Conservation (phyloP, 1,284 basidiomycete species). For the Fomitopsis schrenkii region DNA sequence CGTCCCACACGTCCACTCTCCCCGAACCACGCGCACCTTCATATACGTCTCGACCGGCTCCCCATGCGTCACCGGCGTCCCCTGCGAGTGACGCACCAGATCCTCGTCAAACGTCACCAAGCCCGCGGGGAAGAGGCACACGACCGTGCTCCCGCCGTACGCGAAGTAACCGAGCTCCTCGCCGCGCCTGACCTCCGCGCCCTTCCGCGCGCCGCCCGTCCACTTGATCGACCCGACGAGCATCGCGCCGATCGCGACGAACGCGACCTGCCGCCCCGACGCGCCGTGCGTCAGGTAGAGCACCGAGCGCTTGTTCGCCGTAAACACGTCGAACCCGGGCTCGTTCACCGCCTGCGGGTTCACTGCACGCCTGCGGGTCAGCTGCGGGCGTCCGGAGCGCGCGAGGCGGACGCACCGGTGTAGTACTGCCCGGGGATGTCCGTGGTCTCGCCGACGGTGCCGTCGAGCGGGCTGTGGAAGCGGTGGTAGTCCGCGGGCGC, state of each 20-base stretch:
- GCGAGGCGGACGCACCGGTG: constrained; percentile 36
- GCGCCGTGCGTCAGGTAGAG: constrained; percentile 44
- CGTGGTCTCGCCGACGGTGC: constrained; percentile 43
- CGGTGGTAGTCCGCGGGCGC: constrained; percentile 85
- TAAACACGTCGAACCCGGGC: constrained; percentile 66
- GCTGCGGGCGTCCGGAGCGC: not conserved
- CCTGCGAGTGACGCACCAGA: constrained; percentile 50
- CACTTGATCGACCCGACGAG: constrained; percentile 35
- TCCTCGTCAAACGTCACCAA: constrained; percentile 65
- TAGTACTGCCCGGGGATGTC: constrained; percentile 57
- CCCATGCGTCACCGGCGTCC: constrained; percentile 8
- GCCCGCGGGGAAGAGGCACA: constrained; percentile 61
- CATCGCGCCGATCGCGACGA: constrained; percentile 63
- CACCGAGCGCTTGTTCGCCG: constrained; percentile 64
- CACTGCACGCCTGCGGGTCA: constrained; percentile 31
- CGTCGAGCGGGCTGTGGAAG: constrained; percentile 78
- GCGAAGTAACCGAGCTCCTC: constrained; percentile 65
- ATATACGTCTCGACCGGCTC: constrained; percentile 69
- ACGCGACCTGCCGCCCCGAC: constrained; percentile 46
- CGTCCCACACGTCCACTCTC: no score
- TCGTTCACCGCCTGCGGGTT: constrained; percentile 84
- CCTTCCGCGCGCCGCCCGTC: constrained; percentile 29
- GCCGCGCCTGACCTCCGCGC: constrained; percentile 39
- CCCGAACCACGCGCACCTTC: constrained; percentile 40
- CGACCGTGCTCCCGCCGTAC: constrained; percentile 68